Percentiles rank a stretch among this genome's conserved stretches.
Conservation (phyloP, 768 basidiomycete genomes). For the Tulasnella sp. region DNA sequence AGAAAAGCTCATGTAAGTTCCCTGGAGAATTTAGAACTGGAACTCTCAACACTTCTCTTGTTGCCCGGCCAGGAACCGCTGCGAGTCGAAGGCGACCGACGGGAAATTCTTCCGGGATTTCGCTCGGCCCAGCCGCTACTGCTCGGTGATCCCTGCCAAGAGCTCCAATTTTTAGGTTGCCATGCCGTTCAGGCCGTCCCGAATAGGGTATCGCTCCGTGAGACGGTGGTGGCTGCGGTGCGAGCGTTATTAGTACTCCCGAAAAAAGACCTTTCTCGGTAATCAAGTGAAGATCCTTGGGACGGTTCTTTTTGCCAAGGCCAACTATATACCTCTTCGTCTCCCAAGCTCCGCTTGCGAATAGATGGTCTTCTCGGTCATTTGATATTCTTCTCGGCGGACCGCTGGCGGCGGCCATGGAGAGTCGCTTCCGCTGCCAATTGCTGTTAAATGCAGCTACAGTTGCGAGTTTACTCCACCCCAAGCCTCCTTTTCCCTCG, state of each 20-base stretch:
- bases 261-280: constrained; percentile 8
- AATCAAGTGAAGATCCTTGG: background rate
- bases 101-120: background rate
- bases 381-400: background rate
- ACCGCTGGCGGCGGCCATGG: background rate
- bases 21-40: background rate
- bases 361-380: background rate
- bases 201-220: background rate
- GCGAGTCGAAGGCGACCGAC: background rate
- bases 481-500: background rate
- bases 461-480: background rate
- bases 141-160: background rate
- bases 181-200: background rate
- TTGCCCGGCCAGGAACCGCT: background rate
- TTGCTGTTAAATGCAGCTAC: background rate
- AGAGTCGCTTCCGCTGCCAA: background rate
- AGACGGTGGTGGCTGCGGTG: background rate
- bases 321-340: background rate
- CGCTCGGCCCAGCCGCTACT: background rate
- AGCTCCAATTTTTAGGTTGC: background rate
- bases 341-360: background rate
- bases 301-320: background rate
- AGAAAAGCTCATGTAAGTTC: background rate
- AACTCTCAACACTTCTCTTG: background rate
- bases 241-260: background rate